These are phyloP conservation scores for Lactifluus hygrophoroides DNA, from an alignment of 768 basidiomycete genomes.

Conservation along the genomic window DNA sequence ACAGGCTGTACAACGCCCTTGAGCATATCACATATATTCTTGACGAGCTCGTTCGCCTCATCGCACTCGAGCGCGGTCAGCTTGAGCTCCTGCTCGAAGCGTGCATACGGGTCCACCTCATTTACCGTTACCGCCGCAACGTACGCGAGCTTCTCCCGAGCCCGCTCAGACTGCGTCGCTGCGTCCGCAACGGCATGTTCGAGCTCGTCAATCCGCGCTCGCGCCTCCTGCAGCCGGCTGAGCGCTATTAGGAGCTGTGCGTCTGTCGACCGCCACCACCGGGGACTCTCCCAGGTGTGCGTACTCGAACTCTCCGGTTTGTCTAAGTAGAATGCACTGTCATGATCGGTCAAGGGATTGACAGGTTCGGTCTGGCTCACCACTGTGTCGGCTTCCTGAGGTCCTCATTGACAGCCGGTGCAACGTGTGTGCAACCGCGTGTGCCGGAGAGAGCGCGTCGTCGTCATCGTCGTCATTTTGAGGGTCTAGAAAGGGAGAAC, in stretches of 20 bases:
- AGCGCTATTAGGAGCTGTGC: slow-evolving; percentile 5
- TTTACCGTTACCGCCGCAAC: not conserved
- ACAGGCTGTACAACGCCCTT: slow-evolving; percentile 6
- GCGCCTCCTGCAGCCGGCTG: slow-evolving; percentile 2
- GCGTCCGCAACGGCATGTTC: slow-evolving; percentile 6
- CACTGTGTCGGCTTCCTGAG: not conserved
- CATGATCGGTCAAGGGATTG: no score
- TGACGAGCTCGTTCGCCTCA: slow-evolving; percentile 11
- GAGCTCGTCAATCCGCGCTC: slow-evolving; percentile 10
- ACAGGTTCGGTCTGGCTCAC: not conserved
- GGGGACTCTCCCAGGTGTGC: not conserved
- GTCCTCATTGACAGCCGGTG: not conserved
- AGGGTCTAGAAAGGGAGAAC: not conserved
- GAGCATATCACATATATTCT: slow-evolving; percentile 8
- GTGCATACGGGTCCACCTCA: not conserved
- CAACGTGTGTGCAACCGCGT: not conserved
- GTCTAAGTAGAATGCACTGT: not conserved
- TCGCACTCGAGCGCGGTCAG: not conserved
- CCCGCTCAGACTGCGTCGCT: slow-evolving; percentile 7
- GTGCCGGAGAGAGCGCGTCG: not conserved
- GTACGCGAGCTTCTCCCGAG: slow-evolving; percentile 11
- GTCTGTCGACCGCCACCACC: not conserved
- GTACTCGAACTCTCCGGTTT: not conserved
- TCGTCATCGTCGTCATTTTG: not conserved
- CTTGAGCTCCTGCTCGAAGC: slow-evolving; percentile 5